These are phyloP conservation scores for Corallochytrium limacisporum DNA, from an alignment of 78 protist species.

Conservation along the genomic window DNA sequence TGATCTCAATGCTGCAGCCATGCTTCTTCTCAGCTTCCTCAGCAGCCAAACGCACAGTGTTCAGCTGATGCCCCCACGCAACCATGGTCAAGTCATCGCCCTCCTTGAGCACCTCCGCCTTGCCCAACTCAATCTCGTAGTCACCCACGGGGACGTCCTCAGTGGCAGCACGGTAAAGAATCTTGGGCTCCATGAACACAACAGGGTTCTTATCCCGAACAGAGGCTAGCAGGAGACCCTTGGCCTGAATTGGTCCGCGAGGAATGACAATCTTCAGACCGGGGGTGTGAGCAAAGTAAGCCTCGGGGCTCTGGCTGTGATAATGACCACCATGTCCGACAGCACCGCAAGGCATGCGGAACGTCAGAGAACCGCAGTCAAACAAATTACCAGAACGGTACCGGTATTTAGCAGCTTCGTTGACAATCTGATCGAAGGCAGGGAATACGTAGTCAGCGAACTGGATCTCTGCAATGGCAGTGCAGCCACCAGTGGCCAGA, in stretches of 20 bases:
- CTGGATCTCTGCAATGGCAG: conserved; percentile 93
- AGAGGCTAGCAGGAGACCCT: conserved; percentile 79
- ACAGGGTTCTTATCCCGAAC: conserved; percentile 73
- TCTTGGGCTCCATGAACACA: conserved; percentile 93
- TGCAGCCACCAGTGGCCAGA: conserved; percentile 71
- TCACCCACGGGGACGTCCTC: conserved; percentile 66
- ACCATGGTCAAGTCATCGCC: conserved; percentile 70
- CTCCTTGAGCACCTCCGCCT: conserved; percentile 57
- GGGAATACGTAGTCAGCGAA: conserved; percentile 95
- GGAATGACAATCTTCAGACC: conserved; percentile 82
- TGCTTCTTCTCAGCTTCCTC: conserved; percentile 50
- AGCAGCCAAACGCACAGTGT: conserved; percentile 40
- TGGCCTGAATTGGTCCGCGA: conserved; percentile 70
- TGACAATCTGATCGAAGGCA: conserved; percentile 90
- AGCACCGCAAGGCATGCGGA: conserved; percentile 85
- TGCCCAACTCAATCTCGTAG: conserved; percentile 60
- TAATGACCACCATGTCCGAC: conserved; percentile 86
- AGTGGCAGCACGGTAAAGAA: conserved; percentile 62
- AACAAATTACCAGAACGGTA: conserved; percentile 77
- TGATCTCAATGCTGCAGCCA: conserved; percentile 57
- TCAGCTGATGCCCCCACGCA: conserved; percentile 72
- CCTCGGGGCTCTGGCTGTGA: conserved; percentile 89
- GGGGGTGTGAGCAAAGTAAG: conserved; percentile 82
- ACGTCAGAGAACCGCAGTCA: conserved; percentile 69
- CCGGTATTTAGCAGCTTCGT: conserved; percentile 94